Base-by-base conservation (phyloP, 2,329 filamentous ascomycete species). In the Cladosporium sp. region DNA sequence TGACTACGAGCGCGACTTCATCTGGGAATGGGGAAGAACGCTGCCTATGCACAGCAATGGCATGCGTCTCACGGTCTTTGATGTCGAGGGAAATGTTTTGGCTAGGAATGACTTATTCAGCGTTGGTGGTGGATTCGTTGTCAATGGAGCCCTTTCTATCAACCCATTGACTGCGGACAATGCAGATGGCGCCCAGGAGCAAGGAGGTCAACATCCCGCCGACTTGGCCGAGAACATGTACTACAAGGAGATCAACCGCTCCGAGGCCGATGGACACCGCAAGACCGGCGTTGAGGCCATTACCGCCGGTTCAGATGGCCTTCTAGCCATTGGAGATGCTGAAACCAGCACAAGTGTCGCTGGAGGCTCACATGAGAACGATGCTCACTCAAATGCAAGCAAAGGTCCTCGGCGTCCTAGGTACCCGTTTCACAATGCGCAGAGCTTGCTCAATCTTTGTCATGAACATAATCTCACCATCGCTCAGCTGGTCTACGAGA, bases 31-130 rank as follows among this genome's bases (percentile, higher is more conserved):
- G 74, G 72, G 72, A 2, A 70, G 69, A 19, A 77, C 76, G 58
- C 67, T 77, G n/a, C 71, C 74, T 0, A 55, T 76, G 39, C 74
- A 77, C 57, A 77, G 74, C 63, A 77, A 77, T 45, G 74, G 74
- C 36, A 76, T 77, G 74, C 72, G 74, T 1, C 69, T 77, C 47
- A 74, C 67, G n/a, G 74, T 76, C 2, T 77, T 73, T 40, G 73
- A 76, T 49, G 57, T 71, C 3, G 67, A 76, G 2, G 74, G 74
- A 9, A 69, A 65, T 25, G 68, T 75, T 54, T 57, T 77, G 29
- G 74, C 74, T 1, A 74, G 69, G 15, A 77, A 77, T 49, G 74
- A 77, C 53, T 63, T 77, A 54, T 77, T 77, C 56, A 77, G 74
- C 43, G 74, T 77, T 2, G 74, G 74, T 1, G 74, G 74, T n/a